Percentiles rank a stretch among this genome's conserved stretches.
These are phyloP conservation scores for Chlamydomonas sp. DNA, from an alignment of 139 green algal genomes.

Conservation along the genomic window DNA sequence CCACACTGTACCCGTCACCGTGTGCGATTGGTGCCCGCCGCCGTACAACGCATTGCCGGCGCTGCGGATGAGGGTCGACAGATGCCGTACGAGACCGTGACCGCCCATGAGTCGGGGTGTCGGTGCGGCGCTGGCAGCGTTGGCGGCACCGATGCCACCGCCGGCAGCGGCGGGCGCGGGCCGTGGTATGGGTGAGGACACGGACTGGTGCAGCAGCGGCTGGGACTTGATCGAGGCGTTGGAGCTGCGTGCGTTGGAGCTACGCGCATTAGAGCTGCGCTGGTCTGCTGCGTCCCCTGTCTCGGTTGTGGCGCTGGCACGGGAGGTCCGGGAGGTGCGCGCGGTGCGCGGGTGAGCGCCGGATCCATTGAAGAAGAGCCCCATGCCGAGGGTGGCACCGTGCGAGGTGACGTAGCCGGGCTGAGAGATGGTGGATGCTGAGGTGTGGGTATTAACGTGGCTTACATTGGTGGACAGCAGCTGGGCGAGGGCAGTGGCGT, in stretches of 20 bases:
- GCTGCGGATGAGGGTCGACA: constrained; percentile 15
- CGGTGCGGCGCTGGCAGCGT: background rate
- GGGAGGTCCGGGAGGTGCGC: background rate
- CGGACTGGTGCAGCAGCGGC: too few species aligned
- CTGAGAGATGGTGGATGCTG: too few species aligned
- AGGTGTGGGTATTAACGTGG: too few species aligned
- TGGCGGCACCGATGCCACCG: too few species aligned
- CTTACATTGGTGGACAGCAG: too few species aligned
- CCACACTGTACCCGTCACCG: too few species aligned
- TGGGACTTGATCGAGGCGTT: background rate
- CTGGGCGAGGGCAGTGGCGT: too few species aligned
- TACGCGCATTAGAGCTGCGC: background rate
- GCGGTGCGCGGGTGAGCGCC: too few species aligned
- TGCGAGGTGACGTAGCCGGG: too few species aligned
- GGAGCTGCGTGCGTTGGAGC: constrained; percentile 5
- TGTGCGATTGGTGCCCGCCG: background rate
- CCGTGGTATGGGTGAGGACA: too few species aligned
- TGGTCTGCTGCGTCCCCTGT: background rate
- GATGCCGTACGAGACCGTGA: constrained; percentile 12
- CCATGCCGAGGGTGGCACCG: too few species aligned
- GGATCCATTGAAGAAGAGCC: too few species aligned
- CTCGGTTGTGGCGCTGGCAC: background rate
- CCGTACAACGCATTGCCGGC: background rate
- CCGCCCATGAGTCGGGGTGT: background rate
- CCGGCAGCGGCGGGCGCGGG: background rate